Evolutionary conservation across 2,329 filamentous ascomycete genomes (phyloP).

Genomic region (Chaetomiaceae sp.): DNA sequence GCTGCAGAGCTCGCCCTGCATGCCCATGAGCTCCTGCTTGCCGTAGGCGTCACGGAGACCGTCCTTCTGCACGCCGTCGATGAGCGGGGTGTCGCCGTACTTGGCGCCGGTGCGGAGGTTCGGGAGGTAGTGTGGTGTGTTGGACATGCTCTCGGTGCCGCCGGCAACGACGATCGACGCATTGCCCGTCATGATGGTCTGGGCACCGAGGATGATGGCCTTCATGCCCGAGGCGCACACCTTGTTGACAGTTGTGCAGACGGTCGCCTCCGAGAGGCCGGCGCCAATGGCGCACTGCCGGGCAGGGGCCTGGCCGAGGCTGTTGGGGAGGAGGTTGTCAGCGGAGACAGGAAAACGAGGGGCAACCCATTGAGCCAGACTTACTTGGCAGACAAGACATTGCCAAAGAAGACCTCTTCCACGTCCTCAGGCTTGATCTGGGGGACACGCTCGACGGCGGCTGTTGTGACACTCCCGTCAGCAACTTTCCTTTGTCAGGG

Average conservation of each 20-base stretch:
- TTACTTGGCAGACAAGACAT: slow-evolving; percentile 94
- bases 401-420: slow-evolving; percentile 96
- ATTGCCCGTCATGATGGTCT: slow-evolving; percentile 96
- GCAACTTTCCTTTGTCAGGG: slow-evolving; percentile 6
- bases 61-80: slow-evolving; percentile 92
- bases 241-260: slow-evolving; percentile 96
- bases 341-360: slow-evolving; percentile 1
- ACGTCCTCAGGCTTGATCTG: slow-evolving; percentile 85
- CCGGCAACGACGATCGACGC: slow-evolving; percentile 90
- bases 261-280: slow-evolving; percentile 72
- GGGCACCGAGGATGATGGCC: slow-evolving; percentile 87
- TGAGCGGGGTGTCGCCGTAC: slow-evolving; percentile 83
- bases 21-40: slow-evolving; percentile 94
- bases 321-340: slow-evolving; percentile 36
- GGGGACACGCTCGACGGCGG: slow-evolving; percentile 78
- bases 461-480: slow-evolving; percentile 34
- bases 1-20: slow-evolving; percentile 88
- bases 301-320: slow-evolving; percentile 92
- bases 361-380: slow-evolving; percentile 25
- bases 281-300: slow-evolving; percentile 89
- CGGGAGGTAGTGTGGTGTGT: slow-evolving; percentile 91
- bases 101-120: slow-evolving; percentile 83
- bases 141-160: slow-evolving; percentile 98
- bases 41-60: slow-evolving; percentile 88
- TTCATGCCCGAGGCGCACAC: slow-evolving; percentile 96